A percentile compares a stretch with the other conserved stretches of the same genome.
phyloP scores from a whole-genome alignment of 225 moss, liverwort and hornwort genomes.

The Climacium dendroides region DNA sequence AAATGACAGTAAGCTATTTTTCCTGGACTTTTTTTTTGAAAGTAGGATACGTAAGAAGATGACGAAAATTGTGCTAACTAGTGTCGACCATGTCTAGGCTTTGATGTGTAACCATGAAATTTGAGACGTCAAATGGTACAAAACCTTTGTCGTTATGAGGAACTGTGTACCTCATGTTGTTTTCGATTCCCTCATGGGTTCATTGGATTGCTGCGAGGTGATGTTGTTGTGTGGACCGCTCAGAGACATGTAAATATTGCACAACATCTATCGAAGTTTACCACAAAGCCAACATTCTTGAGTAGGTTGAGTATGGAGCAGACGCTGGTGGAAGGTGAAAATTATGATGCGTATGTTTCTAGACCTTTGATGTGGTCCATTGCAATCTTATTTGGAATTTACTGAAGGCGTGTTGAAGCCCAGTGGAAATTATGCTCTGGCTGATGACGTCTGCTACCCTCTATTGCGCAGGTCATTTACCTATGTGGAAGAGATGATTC shows the following conservation, averaged over 20 bases:
- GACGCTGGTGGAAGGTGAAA: slow-evolving; percentile 88
- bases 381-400: not conserved
- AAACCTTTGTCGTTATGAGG: not conserved
- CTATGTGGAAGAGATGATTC: slow-evolving; percentile 93
- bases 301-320: slow-evolving; percentile 88
- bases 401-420: not conserved
- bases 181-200: not conserved
- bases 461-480: slow-evolving; percentile 54
- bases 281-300: slow-evolving; percentile 61
- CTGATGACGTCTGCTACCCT: not conserved
- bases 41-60: not conserved
- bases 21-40: not conserved
- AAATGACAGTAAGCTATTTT: slow-evolving; percentile 61
- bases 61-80: not conserved
- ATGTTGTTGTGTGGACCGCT: slow-evolving; percentile 1
- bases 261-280: slow-evolving; percentile 62
- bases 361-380: not conserved
- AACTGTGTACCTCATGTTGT: not conserved
- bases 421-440: not conserved
- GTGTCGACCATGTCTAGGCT: not conserved
- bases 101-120: not conserved
- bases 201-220: slow-evolving; percentile 3
- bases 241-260: slow-evolving; percentile 91
- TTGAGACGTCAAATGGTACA: not conserved
- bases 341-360: slow-evolving; percentile 65